Evolutionary conservation across 805 yeast genomes (phyloP), one percentile per base, ranked within the genome.

Genomic region (Ogataea salicorniae): DNA sequence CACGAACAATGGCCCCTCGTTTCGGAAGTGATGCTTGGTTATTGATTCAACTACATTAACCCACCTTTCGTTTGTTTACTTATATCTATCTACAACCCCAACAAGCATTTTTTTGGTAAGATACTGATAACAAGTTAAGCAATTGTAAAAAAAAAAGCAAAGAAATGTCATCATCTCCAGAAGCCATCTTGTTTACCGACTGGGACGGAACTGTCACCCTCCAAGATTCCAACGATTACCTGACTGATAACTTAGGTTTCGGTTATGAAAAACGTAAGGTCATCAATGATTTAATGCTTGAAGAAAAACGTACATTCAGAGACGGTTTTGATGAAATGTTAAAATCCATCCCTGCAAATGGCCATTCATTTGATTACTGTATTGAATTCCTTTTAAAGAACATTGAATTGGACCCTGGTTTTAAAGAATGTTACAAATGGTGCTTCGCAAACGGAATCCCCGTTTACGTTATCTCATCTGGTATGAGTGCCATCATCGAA

Each of bases 181-280:
- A 53, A 53, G 92, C 95, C 41, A 89, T 94, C 60, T 85, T 94
- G 39, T 94, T 94, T 73, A 87, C 97, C 39, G 99, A 94, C 67
- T 94, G 95, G 81, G 99, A 94, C 65, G 99, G 99, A 29, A 94
- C 99, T 2, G 94, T 94, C 54, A 94, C 99, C 13, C 71, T 87
- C 50, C 95, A 92, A 66, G 99, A 94, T 66, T 87, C 96, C 50
- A 94, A 94, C 66, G 98, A 94, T 67, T 86, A 75, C 64, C 71
- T 94, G 53, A 91, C 97, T 8, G 98, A 94, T 64, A 80, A 79
- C 57, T 72, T 85, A 20, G 99, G 99, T 4, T 85, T 89, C 66
- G 98, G 98, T 3, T 69, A 71, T 42, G 80, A 74, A 26, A 74
- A 75, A 53, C 79, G 99, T 57, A 68, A 73, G 47, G 80, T 70